Evolutionary conservation across 192 early-diverging fungal genomes (phyloP).

Genomic region (Umbelopsis sp.): DNA sequence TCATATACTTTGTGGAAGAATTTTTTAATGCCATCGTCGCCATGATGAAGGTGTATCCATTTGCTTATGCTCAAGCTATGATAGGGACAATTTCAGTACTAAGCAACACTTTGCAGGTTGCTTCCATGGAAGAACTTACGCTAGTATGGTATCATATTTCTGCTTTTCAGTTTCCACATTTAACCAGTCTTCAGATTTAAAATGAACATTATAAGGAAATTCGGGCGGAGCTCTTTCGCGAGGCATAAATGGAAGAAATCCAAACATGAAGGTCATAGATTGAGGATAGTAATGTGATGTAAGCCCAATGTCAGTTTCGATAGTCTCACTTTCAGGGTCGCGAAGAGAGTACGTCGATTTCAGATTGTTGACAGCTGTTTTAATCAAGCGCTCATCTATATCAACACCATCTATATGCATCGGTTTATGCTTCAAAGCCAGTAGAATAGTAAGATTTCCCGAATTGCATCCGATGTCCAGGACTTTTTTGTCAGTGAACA

Average conservation of each 20-base stretch:
- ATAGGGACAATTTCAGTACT: not conserved
- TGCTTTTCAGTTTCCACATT: conserved; percentile 32
- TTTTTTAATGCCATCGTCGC: conserved; percentile 64
- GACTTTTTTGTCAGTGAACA: conserved; percentile 59
- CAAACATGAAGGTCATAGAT: conserved; percentile 47
- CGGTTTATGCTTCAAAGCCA: conserved; percentile 60
- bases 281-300: conserved; percentile 58
- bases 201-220: conserved; percentile 68
- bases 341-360: conserved; percentile 46
- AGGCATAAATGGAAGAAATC: conserved; percentile 35
- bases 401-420: conserved; percentile 69
- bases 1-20: conserved; percentile 72
- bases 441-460: conserved; percentile 59
- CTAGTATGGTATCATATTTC: conserved; percentile 68
- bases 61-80: conserved; percentile 69
- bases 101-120: not conserved
- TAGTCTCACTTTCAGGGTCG: conserved; percentile 17
- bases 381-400: conserved; percentile 68
- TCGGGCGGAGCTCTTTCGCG: conserved; percentile 3
- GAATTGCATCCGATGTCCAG: conserved; percentile 85
- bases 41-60: conserved; percentile 81
- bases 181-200: conserved; percentile 65
- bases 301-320: conserved; percentile 18
- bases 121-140: conserved; percentile 37
- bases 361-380: conserved; percentile 54